Evolutionary conservation across 192 early-diverging fungal species (phyloP).

Genomic region (Coemansia sp.): DNA sequence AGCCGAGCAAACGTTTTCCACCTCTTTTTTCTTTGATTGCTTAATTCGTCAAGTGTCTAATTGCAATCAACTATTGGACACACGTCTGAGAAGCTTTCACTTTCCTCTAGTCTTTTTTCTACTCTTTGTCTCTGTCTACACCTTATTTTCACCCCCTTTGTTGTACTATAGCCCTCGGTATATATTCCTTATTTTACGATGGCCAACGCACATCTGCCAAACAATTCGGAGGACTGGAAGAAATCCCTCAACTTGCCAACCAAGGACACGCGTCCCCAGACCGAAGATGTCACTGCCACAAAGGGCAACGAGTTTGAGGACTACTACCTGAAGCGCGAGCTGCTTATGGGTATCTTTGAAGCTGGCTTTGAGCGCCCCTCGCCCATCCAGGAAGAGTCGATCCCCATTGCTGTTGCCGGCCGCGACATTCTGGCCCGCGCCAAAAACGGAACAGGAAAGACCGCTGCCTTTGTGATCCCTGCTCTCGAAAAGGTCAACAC

Average conservation of each 20-base stretch:
- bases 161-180: constrained; percentile 36
- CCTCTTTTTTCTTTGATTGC: no score
- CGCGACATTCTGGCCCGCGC: constrained; percentile 96
- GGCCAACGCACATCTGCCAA: constrained; percentile 39
- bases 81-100: no score
- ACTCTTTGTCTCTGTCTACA: constrained; percentile 3
- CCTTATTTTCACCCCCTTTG: constrained; percentile 4
- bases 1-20: no score
- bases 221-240: constrained; percentile 66
- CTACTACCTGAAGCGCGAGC: constrained; percentile 93
- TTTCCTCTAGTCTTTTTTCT: constrained; percentile 6
- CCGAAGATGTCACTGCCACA: constrained; percentile 93
- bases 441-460: constrained; percentile 94
- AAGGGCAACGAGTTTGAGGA: constrained; percentile 99
- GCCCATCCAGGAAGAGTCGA: constrained; percentile 98
- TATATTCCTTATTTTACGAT: constrained; percentile 26
- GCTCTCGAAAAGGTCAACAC: constrained; percentile 90
- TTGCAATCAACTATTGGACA: no score
- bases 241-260: constrained; percentile 68
- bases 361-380: constrained; percentile 97
- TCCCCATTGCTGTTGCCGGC: constrained; percentile 94
- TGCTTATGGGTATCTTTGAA: constrained; percentile 99
- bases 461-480: constrained; percentile 96
- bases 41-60: no score
- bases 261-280: constrained; percentile 92